Percentiles rank a stretch among this genome's conserved stretches.
These are phyloP conservation scores for Geotrichum phurueaensis DNA, from an alignment of 1,139 yeast species.

Conservation along the genomic window DNA sequence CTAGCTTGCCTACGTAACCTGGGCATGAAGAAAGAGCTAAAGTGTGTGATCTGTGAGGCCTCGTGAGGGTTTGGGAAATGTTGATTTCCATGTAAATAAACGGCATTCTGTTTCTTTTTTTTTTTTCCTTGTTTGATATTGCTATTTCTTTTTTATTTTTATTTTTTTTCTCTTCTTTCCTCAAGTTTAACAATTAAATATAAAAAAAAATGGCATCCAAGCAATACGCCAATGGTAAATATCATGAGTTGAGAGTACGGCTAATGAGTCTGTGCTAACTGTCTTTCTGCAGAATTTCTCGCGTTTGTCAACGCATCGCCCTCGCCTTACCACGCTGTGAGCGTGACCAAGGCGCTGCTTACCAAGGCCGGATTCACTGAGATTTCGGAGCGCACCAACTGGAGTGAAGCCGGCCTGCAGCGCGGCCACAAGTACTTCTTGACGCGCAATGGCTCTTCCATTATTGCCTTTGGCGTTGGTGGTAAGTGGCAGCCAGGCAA, in stretches of 20 bases:
- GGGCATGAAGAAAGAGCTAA: conserved; percentile 31
- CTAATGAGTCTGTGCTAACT: not conserved
- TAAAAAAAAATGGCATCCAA: conserved; percentile 15
- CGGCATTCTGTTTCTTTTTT: not conserved
- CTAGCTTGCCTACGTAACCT: conserved; percentile 48
- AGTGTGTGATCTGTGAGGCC: conserved; percentile 19
- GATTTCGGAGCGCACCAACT: conserved; percentile 64
- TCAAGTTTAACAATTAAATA: not conserved
- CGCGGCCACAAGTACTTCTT: conserved; percentile 55
- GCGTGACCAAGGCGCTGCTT: conserved; percentile 52
- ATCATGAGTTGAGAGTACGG: not conserved
- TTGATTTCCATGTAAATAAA: not conserved
- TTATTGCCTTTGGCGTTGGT: conserved; percentile 83
- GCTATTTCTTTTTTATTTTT: not conserved
- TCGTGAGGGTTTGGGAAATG: not conserved
- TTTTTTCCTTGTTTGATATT: not conserved
- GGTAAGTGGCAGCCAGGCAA: conserved; percentile 68
- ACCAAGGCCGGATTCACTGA: conserved; percentile 61
- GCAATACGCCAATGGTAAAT: conserved; percentile 17
- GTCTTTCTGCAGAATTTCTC: conserved; percentile 46
- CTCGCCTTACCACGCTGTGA: conserved; percentile 91
- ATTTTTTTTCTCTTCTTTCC: not conserved
- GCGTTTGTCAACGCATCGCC: conserved; percentile 81
- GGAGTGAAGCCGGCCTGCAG: conserved; percentile 51
- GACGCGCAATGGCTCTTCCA: conserved; percentile 72